A percentile compares a stretch with the other conserved stretches of the same genome.
Conservation (phyloP, 345 rosid species). For the Populus ilicifolia region DNA sequence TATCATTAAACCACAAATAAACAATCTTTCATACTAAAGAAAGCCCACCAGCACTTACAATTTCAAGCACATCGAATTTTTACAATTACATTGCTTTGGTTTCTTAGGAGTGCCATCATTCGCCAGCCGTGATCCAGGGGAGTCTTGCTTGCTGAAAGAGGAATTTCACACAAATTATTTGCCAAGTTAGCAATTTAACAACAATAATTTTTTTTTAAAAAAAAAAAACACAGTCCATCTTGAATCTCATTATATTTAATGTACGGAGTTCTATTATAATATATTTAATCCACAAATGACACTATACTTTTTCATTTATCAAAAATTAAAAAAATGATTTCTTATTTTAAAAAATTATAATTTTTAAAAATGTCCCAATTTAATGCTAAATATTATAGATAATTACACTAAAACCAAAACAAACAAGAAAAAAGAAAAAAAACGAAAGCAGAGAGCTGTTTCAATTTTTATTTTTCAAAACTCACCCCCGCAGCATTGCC, state of each 20-base stretch:
- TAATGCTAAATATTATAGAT: background rate
- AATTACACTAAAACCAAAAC: background rate
- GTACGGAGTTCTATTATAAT: too few relatives aligned
- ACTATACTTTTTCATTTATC: too few relatives aligned
- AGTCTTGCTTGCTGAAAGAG: constrained; percentile 44
- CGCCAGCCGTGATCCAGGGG: constrained; percentile 36
- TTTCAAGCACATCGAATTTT: constrained; percentile 69
- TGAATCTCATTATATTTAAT: background rate
- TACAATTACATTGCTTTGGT: constrained; percentile 71
- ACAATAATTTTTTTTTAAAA: too few relatives aligned
- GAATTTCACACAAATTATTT: background rate
- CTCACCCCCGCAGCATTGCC: constrained; percentile 33
- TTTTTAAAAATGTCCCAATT: too few relatives aligned
- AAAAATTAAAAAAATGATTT: too few relatives aligned
- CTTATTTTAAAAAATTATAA: too few relatives aligned
- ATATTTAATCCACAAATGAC: too few relatives aligned
- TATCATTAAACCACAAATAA: background rate
- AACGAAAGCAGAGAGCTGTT: background rate
- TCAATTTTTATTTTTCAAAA: background rate
- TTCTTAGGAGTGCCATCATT: constrained; percentile 61
- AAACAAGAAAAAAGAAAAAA: background rate
- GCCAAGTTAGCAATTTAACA: background rate
- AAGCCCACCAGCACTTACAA: constrained; percentile 42
- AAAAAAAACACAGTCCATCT: background rate
- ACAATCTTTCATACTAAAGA: background rate